Conservation (phyloP, 2,329 filamentous ascomycete species). For the Trichophyton mentagrophytes region DNA sequence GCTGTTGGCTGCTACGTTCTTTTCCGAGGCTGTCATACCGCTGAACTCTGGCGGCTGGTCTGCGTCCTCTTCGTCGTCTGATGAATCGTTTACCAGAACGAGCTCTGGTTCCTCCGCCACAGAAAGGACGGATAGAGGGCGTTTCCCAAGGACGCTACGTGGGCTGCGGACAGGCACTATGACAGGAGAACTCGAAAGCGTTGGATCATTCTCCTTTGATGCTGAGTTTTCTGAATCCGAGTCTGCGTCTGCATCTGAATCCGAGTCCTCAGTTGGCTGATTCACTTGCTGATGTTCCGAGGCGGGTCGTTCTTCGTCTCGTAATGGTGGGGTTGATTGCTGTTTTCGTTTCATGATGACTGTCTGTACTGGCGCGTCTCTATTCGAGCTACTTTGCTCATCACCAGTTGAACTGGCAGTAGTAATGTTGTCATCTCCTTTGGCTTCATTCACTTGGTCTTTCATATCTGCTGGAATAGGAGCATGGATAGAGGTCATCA, state of each 20-base stretch:
- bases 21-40: slow-evolving; percentile 26
- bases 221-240: slow-evolving; percentile 23
- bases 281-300: slow-evolving; percentile 8
- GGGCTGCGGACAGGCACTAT: slow-evolving; percentile 25
- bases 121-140: slow-evolving; percentile 32
- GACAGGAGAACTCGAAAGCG: slow-evolving; percentile 28
- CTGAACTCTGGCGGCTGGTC: slow-evolving; percentile 5
- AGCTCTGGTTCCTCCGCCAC: slow-evolving; percentile 23
- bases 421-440: slow-evolving; percentile 37
- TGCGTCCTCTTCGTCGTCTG: slow-evolving; percentile 17
- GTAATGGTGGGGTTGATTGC: not conserved
- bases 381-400: slow-evolving; percentile 9
- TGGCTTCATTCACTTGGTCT: slow-evolving; percentile 38
- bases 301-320: slow-evolving; percentile 2
- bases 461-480: slow-evolving; percentile 36
- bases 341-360: slow-evolving; percentile 23
- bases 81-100: slow-evolving; percentile 21
- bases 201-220: slow-evolving; percentile 40
- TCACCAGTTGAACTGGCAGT: slow-evolving; percentile 6
- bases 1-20: slow-evolving; percentile 31
- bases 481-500: slow-evolving; percentile 53
- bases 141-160: slow-evolving; percentile 28
- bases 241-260: slow-evolving; percentile 21
- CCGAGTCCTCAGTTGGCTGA: slow-evolving; percentile 14
- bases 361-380: slow-evolving; percentile 11